Percentiles rank a stretch among this genome's conserved stretches.
Conservation (phyloP, 345 rosid genomes). For the Ceriops tagal region DNA sequence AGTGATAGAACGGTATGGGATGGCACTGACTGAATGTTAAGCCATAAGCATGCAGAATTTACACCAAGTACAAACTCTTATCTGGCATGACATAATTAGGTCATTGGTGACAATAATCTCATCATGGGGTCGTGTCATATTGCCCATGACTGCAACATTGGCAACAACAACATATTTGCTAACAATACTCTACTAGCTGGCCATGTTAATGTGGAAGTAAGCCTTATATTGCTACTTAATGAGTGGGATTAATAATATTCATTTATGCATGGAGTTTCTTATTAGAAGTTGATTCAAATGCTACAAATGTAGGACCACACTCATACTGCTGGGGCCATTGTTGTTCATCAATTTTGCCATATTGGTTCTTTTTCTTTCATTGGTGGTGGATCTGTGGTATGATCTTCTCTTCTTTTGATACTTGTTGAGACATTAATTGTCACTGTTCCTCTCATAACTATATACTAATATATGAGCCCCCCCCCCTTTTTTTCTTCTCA, state of each 20-base stretch:
- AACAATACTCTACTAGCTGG: conserved; percentile 90
- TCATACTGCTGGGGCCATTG: conserved; percentile 81
- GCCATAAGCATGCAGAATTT: too few species aligned
- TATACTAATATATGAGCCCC: too few species aligned
- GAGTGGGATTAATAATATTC: background rate
- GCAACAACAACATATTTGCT: conserved; percentile 81
- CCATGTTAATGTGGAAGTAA: conserved; percentile 83
- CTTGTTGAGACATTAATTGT: background rate
- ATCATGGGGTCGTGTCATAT: conserved; percentile 97
- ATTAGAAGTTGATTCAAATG: conserved; percentile 32
- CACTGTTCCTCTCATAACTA: too few species aligned
- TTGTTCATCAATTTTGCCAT: conserved; percentile 86
- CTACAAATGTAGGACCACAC: conserved; percentile 54
- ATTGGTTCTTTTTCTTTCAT: conserved; percentile 75
- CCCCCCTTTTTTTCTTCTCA: too few species aligned
- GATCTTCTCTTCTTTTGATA: conserved; percentile 19
- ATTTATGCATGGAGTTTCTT: conserved; percentile 4
- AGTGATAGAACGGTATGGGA: conserved; percentile 61
- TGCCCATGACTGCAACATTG: conserved; percentile 93
- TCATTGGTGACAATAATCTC: conserved; percentile 80
- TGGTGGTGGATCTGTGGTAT: conserved; percentile 95
- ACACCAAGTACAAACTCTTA: conserved; percentile 9
- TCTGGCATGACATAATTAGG: conserved; percentile 38
- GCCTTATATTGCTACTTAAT: conserved; percentile 14
- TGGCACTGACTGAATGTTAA: too few species aligned